Evolutionary conservation across 305 asterid species (phyloP), one percentile per base, ranked within the genome.

Genomic region (Fraxinus baroniana): DNA sequence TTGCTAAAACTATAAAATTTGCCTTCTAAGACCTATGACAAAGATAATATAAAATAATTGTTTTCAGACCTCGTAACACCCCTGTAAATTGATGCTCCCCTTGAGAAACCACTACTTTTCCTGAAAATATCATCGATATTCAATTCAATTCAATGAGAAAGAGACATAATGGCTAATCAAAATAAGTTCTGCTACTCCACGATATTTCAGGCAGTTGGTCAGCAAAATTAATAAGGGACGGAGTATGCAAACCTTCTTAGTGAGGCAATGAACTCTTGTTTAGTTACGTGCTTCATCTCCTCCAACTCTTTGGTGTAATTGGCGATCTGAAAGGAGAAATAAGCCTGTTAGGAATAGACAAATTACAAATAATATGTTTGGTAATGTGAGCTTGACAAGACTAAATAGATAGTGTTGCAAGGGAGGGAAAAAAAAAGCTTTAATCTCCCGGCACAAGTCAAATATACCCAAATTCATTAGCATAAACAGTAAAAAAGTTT

Each of bases 191-290:
- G 30, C 68, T 57, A 57, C 68, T 57, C 26, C 28, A 57, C 13
- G 12, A 57, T 57, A 57, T 57, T 57, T 20, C 30, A 18, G 68
- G 68, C 68, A 22, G 4, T 57, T 20, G 28, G 28, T 57, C 68
- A 2, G 30, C 9, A 74, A 4, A 18, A 35, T 33, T 2, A 18
- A 28, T 20, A 36, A 68, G 5, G 70, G 12, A 60, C 9, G n/a
- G 5, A 28, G 52, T 57, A 71, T 22, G 33, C 79, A 77, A 36
- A 95, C 99, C 99, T 92, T 88, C 99, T 88, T 36, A 96, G 93
- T 0, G 99, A 92, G 62, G 99, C 99, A 57, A 96, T 92, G 92
- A 94, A 96, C 82, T 96, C 99, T 86, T 96, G 98, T 87, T 91
- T 94, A 5, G 97, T 92, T 82, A 83, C 89, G 74, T 89, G 88